Conservation (phyloP, 2,329 filamentous ascomycete species). For the Fusarium floridanum region DNA sequence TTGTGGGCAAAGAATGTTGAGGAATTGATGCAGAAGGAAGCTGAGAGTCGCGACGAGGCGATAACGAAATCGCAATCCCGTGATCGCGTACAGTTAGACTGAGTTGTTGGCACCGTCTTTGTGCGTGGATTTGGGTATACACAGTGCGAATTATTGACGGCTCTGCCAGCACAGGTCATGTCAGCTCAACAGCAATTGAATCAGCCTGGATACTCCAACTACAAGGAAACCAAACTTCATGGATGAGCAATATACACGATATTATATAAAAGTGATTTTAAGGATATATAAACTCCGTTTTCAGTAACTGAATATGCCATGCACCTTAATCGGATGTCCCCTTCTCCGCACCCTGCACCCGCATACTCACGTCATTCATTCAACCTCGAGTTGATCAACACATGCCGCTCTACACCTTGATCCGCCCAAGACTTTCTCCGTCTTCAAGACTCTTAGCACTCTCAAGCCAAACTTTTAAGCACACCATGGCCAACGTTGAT, state of each 20-base stretch:
- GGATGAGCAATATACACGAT: neutral
- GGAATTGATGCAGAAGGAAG: neutral
- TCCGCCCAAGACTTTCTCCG: neutral
- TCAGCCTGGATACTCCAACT: neutral
- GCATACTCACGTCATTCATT: slow-evolving; percentile 31
- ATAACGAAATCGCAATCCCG: slow-evolving; percentile 11
- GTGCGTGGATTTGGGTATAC: fast-evolving
- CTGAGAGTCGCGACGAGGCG: neutral
- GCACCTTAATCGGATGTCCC: slow-evolving; percentile 1
- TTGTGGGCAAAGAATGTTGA: slow-evolving; percentile 38
- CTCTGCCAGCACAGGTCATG: neutral
- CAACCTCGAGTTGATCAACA: slow-evolving; percentile 12
- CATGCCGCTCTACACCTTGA: slow-evolving; percentile 1
- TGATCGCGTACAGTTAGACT: slow-evolving; percentile 9
- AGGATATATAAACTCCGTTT: neutral
- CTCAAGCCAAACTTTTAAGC: neutral
- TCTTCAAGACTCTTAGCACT: neutral
- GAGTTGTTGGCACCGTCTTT: neutral
- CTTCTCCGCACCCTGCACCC: slow-evolving; percentile 28
- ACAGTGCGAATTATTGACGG: neutral
- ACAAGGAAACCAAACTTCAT: neutral
- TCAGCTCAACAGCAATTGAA: neutral
- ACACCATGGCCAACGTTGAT: slow-evolving; percentile 60
- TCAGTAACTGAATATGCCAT: neutral
- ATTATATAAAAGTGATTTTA: neutral